These are phyloP conservation scores for Theileria parva DNA, from an alignment of 169 alveolate species.

Conservation along the genomic window DNA sequence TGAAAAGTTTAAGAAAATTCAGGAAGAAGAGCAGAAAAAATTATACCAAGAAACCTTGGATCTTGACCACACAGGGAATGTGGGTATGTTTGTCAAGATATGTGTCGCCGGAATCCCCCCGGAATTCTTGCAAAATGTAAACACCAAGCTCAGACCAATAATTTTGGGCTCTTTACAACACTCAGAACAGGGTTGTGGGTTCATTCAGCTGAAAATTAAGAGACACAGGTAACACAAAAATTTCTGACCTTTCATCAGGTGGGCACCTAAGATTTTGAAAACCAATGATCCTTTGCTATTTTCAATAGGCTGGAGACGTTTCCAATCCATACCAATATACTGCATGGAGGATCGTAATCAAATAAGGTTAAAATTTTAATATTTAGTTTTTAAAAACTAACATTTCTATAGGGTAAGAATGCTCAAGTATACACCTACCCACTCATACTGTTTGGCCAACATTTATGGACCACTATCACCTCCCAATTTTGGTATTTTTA, in stretches of 20 bases:
- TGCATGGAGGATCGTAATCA: conserved; percentile 94
- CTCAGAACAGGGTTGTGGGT: conserved; percentile 65
- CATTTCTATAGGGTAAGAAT: conserved; percentile 29
- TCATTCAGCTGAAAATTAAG: conserved; percentile 59
- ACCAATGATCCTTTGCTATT: conserved; percentile 95
- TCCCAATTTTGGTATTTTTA: conserved; percentile 78
- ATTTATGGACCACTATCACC: conserved; percentile 96
- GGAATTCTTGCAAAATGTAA: conserved; percentile 40
- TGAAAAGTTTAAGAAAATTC: conserved; percentile 19
- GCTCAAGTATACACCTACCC: conserved; percentile 95
- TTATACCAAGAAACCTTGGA: conserved; percentile 35
- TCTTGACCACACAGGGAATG: conserved; percentile 69
- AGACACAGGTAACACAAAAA: conserved; percentile 13
- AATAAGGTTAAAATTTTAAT: conserved; percentile 53
- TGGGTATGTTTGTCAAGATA: conserved; percentile 90
- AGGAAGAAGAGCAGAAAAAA: conserved; percentile 39
- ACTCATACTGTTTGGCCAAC: conserved; percentile 93
- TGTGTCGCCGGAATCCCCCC: conserved; percentile 75
- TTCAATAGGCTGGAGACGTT: conserved; percentile 99
- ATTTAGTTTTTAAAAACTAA: not conserved
- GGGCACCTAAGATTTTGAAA: conserved; percentile 96
- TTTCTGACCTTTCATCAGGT: conserved; percentile 79
- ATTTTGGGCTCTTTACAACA: conserved; percentile 68
- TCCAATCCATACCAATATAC: conserved; percentile 95
- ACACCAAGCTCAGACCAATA: conserved; percentile 46